Evolutionary conservation across 2,329 filamentous ascomycete species (phyloP).

Genomic region (Sordariomycetes sp.): DNA sequence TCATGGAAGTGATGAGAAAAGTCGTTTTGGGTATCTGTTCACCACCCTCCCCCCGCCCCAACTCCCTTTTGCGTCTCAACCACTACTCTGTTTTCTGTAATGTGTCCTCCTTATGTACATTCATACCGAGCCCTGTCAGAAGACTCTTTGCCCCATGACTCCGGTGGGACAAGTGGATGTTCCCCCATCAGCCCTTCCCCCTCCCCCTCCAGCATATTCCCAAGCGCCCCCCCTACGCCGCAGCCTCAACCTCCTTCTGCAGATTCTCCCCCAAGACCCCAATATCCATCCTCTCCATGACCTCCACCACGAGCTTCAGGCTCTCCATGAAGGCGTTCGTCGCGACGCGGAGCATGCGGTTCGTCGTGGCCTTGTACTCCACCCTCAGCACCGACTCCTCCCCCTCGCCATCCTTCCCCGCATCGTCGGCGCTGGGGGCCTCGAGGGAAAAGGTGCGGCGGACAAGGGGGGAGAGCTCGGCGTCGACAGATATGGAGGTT

Average conservation of each 20-base stretch:
- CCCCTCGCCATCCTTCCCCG: neutral
- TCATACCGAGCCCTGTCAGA: too few relatives aligned
- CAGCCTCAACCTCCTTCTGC: neutral
- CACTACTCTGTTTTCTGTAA: too few relatives aligned
- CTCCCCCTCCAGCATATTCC: neutral
- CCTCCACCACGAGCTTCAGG: constrained; percentile 67
- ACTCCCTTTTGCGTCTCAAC: too few relatives aligned
- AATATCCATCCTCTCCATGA: constrained; percentile 82
- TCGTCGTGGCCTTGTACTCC: constrained; percentile 78
- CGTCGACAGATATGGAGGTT: constrained; percentile 68
- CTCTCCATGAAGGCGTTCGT: constrained; percentile 96
- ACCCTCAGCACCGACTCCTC: constrained; percentile 45
- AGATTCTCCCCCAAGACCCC: constrained; percentile 50
- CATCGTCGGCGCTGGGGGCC: constrained; percentile 9
- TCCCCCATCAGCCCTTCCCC: neutral
- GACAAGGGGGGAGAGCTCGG: constrained; percentile 78
- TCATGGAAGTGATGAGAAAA: too few relatives aligned
- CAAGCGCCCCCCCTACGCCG: neutral
- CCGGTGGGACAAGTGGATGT: too few relatives aligned
- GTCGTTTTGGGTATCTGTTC: too few relatives aligned
- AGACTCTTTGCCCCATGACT: too few relatives aligned
- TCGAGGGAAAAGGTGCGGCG: constrained; percentile 51
- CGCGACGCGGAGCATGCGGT: constrained; percentile 90
- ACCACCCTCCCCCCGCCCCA: too few relatives aligned
- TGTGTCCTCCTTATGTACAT: too few relatives aligned